Percentiles rank a stretch among this genome's conserved stretches.
phyloP scores from a whole-genome alignment of 2,329 filamentous ascomycete species.

The Ophiocordyceps robertsii region DNA sequence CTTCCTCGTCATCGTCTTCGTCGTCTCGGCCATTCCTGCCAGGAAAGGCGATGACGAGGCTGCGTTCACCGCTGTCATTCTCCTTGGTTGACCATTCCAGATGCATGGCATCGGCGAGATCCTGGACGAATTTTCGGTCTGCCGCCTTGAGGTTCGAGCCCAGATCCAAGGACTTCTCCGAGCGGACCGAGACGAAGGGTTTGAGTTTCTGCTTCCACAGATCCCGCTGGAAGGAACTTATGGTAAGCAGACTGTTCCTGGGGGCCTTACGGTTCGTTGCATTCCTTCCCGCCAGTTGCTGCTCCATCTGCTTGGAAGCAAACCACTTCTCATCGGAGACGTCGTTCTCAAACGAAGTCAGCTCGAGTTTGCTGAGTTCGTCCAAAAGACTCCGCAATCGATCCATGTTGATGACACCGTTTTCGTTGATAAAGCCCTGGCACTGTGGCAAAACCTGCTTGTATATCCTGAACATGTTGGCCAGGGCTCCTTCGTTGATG shows the following conservation, averaged over 20 bases:
- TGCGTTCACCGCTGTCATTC: constrained; percentile 40
- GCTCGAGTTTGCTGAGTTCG: constrained; percentile 78
- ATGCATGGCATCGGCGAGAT: constrained; percentile 54
- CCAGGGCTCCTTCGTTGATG: constrained; percentile 94
- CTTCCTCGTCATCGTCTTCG: constrained; percentile 55
- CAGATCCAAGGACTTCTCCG: constrained; percentile 55
- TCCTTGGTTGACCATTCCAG: constrained; percentile 44
- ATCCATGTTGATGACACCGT: constrained; percentile 78
- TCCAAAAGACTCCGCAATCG: constrained; percentile 66
- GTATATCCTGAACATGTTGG: constrained; percentile 95
- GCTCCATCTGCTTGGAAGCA: constrained; percentile 67
- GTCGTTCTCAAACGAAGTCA: constrained; percentile 85
- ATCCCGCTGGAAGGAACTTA: constrained; percentile 69
- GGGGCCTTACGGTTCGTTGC: constrained; percentile 38
- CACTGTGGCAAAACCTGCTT: constrained; percentile 78
- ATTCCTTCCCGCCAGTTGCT: constrained; percentile 44
- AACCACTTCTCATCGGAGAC: constrained; percentile 85
- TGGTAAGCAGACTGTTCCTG: constrained; percentile 48
- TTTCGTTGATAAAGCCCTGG: constrained; percentile 92
- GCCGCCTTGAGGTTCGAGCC: constrained; percentile 60
- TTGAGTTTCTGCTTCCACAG: constrained; percentile 72
- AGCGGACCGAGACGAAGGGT: constrained; percentile 63
- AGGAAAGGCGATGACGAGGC: constrained; percentile 37
- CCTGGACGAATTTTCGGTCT: constrained; percentile 87
- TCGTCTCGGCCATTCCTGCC: constrained; percentile 42